A percentile compares a stretch with the other conserved stretches of the same genome.
These are phyloP conservation scores for Vanilla planifolia DNA, from an alignment of 106 monocot species.

Conservation along the genomic window DNA sequence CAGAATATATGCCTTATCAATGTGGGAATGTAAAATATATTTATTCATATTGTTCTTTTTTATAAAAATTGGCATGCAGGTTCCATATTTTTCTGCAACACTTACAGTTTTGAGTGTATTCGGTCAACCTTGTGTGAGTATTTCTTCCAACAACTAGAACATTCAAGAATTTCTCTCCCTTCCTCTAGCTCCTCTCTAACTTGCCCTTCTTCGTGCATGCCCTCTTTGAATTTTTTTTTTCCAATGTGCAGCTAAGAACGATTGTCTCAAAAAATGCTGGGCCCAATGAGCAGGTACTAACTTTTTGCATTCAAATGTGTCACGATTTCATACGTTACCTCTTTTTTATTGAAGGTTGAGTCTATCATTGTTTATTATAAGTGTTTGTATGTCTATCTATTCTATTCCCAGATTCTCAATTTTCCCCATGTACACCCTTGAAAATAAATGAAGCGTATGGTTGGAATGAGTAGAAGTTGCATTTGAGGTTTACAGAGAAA, in stretches of 20 bases:
- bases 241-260: conserved; percentile 62
- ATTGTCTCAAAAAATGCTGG: conserved; percentile 70
- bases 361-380: too few species aligned
- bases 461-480: too few species aligned
- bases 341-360: too few species aligned
- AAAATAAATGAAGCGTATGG: too few species aligned
- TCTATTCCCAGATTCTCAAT: too few species aligned
- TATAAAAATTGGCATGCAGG: conserved; percentile 38
- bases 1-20: not conserved
- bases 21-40: not conserved
- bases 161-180: not conserved
- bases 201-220: not conserved
- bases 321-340: too few species aligned
- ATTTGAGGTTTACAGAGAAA: too few species aligned
- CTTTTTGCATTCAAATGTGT: too few species aligned
- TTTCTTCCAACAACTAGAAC: not conserved
- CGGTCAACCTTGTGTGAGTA: conserved; percentile 76
- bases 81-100: conserved; percentile 60
- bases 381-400: too few species aligned
- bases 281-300: conserved; percentile 67
- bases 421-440: too few species aligned
- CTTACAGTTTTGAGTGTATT: conserved; percentile 53
- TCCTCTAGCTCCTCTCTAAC: not conserved
- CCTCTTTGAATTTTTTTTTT: not conserved
- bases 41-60: not conserved